Evolutionary conservation across 2,329 filamentous ascomycete species (phyloP), one percentile per base, ranked within the genome.

Genomic region (Fusarium citri): DNA sequence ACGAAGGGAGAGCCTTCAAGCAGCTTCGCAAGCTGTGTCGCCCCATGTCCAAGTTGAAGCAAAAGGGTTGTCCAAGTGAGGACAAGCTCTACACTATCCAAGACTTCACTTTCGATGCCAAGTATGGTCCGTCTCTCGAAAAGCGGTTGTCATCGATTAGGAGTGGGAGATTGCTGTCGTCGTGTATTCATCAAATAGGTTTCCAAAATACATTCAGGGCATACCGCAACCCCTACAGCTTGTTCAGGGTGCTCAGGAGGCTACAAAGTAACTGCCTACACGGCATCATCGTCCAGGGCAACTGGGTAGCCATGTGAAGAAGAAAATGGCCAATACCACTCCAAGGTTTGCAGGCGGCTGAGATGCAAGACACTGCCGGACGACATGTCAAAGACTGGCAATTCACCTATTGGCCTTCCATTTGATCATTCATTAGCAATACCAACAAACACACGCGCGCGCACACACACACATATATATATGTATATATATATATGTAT

Each of bases 271-370:
- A 99, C 72, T 95, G 93, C 75, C 90, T 93, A 34, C 94, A 89
- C 70, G 94, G 91, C n/a, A 87, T 94, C 18, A 85, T 94, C 1
- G 93, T 94, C 0, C 96, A 98, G 77, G 91, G 94, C 67, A 77
- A 18, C 90, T 94, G 69, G 83, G 85, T 4, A 81, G 82, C 0
- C 91, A 97, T 62, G 92, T 95, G 1, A 73, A 82, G 40, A 91
- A 91, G 77, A 88, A 87, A 88, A 92, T 22, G 86, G 86, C 0
- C 96, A 98, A 74, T 98, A 98, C 80, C 91, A 93, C 74, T 96
- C 93, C 1, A 99, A 99, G 66, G 94, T 98, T 0, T 88, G 90
- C 16, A 37, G 5, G 18, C 34, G 34, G 34, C 18, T 6, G 18
- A 37, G 34, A n/a, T n/a, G 34, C 34, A 37, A 37, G 18, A n/a